Percentiles rank a stretch among this genome's conserved stretches.
Conservation (phyloP, 305 asterid genomes). For the Fraxinus sp. region DNA sequence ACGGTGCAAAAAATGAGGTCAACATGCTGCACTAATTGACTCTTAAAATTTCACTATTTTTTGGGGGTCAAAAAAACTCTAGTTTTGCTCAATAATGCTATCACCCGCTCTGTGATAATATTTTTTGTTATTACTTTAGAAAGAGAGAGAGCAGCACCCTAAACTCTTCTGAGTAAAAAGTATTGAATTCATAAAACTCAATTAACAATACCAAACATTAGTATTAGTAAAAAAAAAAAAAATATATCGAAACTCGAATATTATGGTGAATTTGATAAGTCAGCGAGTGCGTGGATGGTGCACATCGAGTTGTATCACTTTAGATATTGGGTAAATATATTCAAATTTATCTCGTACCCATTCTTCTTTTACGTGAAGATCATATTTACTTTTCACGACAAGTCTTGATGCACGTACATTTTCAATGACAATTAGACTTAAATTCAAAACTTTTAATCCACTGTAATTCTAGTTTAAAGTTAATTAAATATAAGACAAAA, state of each 20-base stretch:
- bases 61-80: too few species aligned
- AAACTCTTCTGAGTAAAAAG: background rate
- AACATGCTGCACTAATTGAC: background rate
- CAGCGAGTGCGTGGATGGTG: background rate
- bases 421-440: background rate
- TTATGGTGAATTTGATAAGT: background rate
- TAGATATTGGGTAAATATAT: background rate
- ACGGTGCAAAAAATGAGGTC: too few species aligned
- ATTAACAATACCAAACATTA: background rate
- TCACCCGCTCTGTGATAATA: background rate
- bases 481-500: background rate
- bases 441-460: background rate
- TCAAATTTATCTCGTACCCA: background rate
- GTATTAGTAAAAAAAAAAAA: background rate
- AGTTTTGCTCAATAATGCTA: background rate
- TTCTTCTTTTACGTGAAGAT: background rate
- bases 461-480: background rate
- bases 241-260: background rate
- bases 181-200: background rate
- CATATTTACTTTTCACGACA: background rate
- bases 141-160: background rate
- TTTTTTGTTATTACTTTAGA: background rate
- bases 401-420: background rate
- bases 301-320: too few species aligned
- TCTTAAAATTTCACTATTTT: background rate